Evolutionary conservation across 371 early-diverging fungal species (phyloP), one percentile per base, ranked within the genome.

Genomic region (Cokeromyces recurvatus): DNA sequence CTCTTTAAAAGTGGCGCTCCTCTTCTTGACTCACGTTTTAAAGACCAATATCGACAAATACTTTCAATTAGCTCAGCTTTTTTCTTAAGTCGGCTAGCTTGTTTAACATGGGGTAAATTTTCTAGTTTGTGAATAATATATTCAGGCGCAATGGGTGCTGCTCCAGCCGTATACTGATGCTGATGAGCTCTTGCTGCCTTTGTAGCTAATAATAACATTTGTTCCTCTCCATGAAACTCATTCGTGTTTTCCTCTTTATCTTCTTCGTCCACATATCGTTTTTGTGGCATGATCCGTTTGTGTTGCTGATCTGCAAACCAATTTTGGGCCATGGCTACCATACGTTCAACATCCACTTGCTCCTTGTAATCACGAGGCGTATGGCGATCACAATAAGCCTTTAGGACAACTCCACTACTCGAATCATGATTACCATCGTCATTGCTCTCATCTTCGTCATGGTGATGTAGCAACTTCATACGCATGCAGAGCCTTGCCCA

Each of bases 1-100:
- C 97, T 77, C 60, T 95, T 97, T 21, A 97, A 68, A 4, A 98
- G 71, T 1, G 97, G 93, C 1, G 94, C 95, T 1, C 95, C 96
- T 21, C 93, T 79, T 11, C 94, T 59, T 3, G 84, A 62, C 49
- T 86, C 85, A 20, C 96, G 84, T 64, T 98, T 98, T 10, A 96
- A 66, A 0, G 94, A 82, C 97, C 98, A 98, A 67, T 94, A 97
- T 48, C 84, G 78, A 51, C 89, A 89, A 16, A 93, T 80, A 14
- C 63, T 74, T 9, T 68, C 62, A 12, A 89, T 56, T n/a, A 92
- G 59, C 11, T 70, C 64, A 0, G 51, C 31, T 32, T 77, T 73
- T 34, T 86, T 86, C 9, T 71, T 74, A 5, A 75, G 32, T 8
- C 68, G 57, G 5, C 64, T 38, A 9, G 72, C 59, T n/a, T 67